Evolutionary conservation across 768 basidiomycete genomes (phyloP), one percentile per base, ranked within the genome.

Genomic region (Phylloporus arenicola): DNA sequence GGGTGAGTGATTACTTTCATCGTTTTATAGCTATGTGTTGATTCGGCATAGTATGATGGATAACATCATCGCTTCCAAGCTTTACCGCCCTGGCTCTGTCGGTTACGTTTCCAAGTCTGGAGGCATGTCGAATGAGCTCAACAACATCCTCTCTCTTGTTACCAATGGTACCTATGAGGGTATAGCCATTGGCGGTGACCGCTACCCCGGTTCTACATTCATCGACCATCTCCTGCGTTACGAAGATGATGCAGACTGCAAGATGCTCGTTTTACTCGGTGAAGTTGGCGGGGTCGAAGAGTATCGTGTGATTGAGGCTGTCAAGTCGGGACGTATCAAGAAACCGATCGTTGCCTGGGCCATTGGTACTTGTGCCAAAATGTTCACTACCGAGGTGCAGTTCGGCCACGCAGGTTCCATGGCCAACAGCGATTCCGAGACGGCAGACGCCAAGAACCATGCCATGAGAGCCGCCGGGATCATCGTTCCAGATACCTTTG

Each of bases 311-410:
- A 97, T 97, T 70, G 88, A 98, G 37, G 96, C 95, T 45, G 95
- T 97, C 70, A 92, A 92, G 78, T 74, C 76, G 35, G 93, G 95
- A 44, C 74, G 75, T 60, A 98, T 99, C 80, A 94, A 82, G 73
- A 99, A 99, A 76, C 96, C 96, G 47, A 95, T 98, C 68, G 90
- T 99, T 58, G 96, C 96, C 25, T 99, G 96, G 96, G 92, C 96
- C 33, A 99, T 99, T 61, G 95, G 96, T 54, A 99, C 96, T 38
- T 99, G 96, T 70, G 96, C 96, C 62, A 96, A 96, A 84, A 98
- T 99, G 96, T 99, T 98, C 76, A 78, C 92, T 38, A 97, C 96
- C 43, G 96, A 97, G 71, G 96, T 98, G 46, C 96, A 98, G 74
- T 99, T 98, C 72, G 96, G 96, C 17, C 96, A 99, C 73, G 96